These are phyloP conservation scores for Patellifolia procumbens DNA, from an alignment of 179 eudicot genomes.

Conservation along the genomic window DNA sequence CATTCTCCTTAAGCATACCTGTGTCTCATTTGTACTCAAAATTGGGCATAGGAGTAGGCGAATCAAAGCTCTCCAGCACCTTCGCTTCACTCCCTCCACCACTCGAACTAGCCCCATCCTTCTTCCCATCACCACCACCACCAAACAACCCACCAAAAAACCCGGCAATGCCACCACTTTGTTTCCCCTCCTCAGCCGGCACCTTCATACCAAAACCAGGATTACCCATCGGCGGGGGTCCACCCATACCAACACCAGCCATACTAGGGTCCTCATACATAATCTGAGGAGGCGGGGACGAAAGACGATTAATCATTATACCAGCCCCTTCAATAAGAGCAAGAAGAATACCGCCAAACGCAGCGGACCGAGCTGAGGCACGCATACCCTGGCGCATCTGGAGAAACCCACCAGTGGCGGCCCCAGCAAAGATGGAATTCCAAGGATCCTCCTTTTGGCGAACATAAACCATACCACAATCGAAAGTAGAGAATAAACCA, in stretches of 20 bases:
- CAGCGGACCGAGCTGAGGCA: conserved; percentile 37
- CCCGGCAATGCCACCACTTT: neutral
- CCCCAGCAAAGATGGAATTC: conserved; percentile 69
- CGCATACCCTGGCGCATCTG: conserved; percentile 57
- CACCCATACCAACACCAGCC: neutral
- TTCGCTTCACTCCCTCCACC: conserved; percentile 28
- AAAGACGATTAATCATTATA: conserved; percentile 29
- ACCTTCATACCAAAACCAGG: conserved; percentile 1
- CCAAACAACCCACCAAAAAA: conserved; percentile 49
- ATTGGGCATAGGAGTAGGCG: conserved; percentile 55
- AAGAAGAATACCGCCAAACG: conserved; percentile 47
- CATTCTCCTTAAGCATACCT: neutral
- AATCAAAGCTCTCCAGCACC: conserved; percentile 64
- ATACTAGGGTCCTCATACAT: conserved; percentile 26
- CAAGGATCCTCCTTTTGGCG: conserved; percentile 82
- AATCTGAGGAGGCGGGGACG: conserved; percentile 23
- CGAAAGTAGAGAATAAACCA: conserved; percentile 58
- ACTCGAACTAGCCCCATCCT: conserved; percentile 22
- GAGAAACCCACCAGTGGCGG: conserved; percentile 63
- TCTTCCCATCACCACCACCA: conserved; percentile 36
- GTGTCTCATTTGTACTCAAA: conserved; percentile 53
- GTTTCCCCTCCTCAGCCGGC: neutral
- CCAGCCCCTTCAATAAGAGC: conserved; percentile 54
- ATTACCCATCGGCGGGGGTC: neutral
- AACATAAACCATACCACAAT: conserved; percentile 52